Base-by-base conservation (phyloP, 2,329 filamentous ascomycete genomes). In the Aspergillus cejpii region DNA sequence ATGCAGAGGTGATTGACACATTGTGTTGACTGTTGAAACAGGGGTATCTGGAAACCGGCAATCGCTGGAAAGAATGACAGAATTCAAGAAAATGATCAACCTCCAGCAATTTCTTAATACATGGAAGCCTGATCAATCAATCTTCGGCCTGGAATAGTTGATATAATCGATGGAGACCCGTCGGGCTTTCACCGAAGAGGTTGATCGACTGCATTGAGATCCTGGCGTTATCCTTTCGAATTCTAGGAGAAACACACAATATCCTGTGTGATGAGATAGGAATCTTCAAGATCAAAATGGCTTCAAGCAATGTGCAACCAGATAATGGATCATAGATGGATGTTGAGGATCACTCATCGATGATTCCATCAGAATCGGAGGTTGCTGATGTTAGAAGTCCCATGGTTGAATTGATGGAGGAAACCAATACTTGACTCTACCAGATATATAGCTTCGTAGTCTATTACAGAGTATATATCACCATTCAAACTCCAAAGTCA, bases 1-100 rank as follows among this genome's bases (percentile, higher is more conserved):
- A 66, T 81, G 79, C 41, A 80, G 65, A 11, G 67, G 56, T 27
- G 70, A 68, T 56, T 77, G 69, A 64, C 79, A 83, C 78, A 82
- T 83, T 7, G 27, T 52, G 37, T 23, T 15, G 15, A 5, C 26
- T 5, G 20, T 42, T n/a, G n/a, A n/a, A n/a, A n/a, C n/a, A n/a
- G n/a, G 37, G 17, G 3, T 37, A 20, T 10, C 20, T 6, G 37
- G 11, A 21, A 6, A 6, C 3, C 2, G 21, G 14, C 36, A 15
- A 33, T 42, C 41, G n/a, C n/a, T n/a, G n/a, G n/a, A n/a, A 36
- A 21, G 24, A 27, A 28, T 14, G 24, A 28, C 29, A 10, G 19
- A 31, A 39, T 19, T n/a, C 27, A 40, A 39, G n/a, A 33, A n/a
- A 19, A 12, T 34, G 31, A 6, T 20, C 15, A 8, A 8, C 31